Evolutionary conservation across 805 yeast genomes (phyloP), one percentile per base, ranked within the genome.

Genomic region (Candida nemodendra): DNA sequence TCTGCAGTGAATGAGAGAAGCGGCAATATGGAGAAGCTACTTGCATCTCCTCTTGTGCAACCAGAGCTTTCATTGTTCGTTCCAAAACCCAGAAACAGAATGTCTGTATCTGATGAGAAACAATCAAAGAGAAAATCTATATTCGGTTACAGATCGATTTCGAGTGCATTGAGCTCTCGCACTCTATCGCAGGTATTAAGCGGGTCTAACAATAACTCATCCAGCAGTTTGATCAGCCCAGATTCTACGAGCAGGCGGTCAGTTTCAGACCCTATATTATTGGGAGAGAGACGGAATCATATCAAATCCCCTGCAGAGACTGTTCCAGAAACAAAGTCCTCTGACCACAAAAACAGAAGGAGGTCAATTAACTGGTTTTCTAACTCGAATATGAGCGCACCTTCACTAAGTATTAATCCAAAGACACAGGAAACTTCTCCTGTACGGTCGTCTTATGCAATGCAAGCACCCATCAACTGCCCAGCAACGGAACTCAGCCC

Each of bases 91-190:
- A 52, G 48, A 36, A 38, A 29, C 31, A 38, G 41, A 22, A 42
- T 41, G 34, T 30, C 46, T 3, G 33, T 32, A 15, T 18, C 44
- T 5, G 51, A 49, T 6, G 52, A 45, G 2, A 53, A 51, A 25
- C 50, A 41, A 35, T 31, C 41, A 9, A 47, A 48, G 32, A 50
- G 64, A 38, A 48, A 44, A 29, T 53, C 62, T 4, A 25, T 56
- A 13, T 56, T 56, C 34, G 57, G 60, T 15, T 55, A 54, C 34
- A 36, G 59, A 15, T 50, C 61, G 3, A 30, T 54, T 15, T 56
- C 62, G 9, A 48, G 33, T 21, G 53, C 57, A 9, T 24, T 53
- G 18, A 47, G 53, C 28, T 28, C 53, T 12, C 40, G 54, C 19
- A 39, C 39, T 9, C 34, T 42, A 22, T 42, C 52, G 16, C 44